These are phyloP conservation scores for Bruguiera gymnorhiza DNA, from an alignment of 345 rosid species.

Conservation along the genomic window DNA sequence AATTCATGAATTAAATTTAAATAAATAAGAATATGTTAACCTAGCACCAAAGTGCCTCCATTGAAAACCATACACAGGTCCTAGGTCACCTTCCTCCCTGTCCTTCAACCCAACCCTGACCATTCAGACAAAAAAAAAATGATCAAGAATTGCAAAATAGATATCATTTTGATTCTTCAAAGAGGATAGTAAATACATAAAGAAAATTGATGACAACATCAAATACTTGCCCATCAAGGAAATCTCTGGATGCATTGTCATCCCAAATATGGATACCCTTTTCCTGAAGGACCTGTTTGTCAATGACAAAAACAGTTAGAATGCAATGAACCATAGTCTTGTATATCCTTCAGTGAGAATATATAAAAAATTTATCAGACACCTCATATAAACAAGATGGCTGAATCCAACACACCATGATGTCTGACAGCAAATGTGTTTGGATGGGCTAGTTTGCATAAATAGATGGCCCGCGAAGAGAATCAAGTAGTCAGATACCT, in stretches of 20 bases:
- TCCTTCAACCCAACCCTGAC: constrained; percentile 72
- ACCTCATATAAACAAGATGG: not conserved
- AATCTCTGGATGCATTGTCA: constrained; percentile 88
- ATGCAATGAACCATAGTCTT: no score
- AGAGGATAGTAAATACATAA: no score
- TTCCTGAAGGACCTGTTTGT: constrained; percentile 73
- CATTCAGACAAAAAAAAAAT: constrained; percentile 15
- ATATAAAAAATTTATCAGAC: not conserved
- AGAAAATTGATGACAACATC: not conserved
- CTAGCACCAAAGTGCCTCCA: constrained; percentile 99
- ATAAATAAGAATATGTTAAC: constrained; percentile 33
- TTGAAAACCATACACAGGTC: constrained; percentile 96
- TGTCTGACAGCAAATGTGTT: not conserved
- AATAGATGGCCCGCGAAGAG: not conserved
- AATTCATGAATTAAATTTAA: no score
- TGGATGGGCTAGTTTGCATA: not conserved
- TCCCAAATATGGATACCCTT: constrained; percentile 96
- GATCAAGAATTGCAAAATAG: constrained; percentile 6
- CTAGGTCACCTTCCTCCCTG: constrained; percentile 92
- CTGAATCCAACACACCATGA: not conserved
- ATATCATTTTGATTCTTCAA: no score
- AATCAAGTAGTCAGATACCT: no score
- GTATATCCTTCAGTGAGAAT: no score
- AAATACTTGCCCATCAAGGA: constrained; percentile 67
- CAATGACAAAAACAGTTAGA: no score